Base-by-base conservation (phyloP, 495 filamentous ascomycete species). In the Xylaria bambusicola region DNA sequence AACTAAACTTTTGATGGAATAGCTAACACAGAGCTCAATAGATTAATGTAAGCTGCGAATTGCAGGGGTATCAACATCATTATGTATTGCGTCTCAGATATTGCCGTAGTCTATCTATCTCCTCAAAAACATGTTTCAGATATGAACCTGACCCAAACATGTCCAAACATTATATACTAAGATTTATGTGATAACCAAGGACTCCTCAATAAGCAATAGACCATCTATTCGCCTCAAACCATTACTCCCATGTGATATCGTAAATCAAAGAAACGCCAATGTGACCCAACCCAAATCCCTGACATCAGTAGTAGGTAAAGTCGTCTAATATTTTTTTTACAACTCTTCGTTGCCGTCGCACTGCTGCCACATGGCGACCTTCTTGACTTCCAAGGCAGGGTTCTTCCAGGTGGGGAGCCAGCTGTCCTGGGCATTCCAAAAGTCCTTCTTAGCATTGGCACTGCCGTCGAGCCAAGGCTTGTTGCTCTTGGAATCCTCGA, bases 391-490 rank as follows among this genome's bases (percentile, higher is more conserved):
- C 83, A 95, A 86, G 65, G 84, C 77, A 3, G 87, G 87, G 31
- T 70, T 74, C 29, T 82, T 77, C 91, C 91, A 95, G 0, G 91
- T 92, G 2, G 88, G 87, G 23, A 82, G 74, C 91, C 91, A 95
- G 41, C 80, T 69, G 56, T 85, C 70, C 31, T 78, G 77, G 2
- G 82, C 82, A 45, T 85, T 71, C 87, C 86, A 91, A 72, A 93
- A 95, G 67, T 93, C 89, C 57, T 80, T 82, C 69, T 77, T 80
- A 15, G 90, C 88, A 7, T 80, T 85, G 3, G 79, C 71, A 42
- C 80, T 85, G 5, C 63, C 72, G 67, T 94, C 88, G 31, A 91
- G 77, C 91, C 91, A 95, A 8, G 91, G 91, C 77, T 95, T 95
- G 21, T 81, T 83, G 51, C 75, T 76, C 52, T 75, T 70, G 7